Conservation (phyloP, 1,139 yeast genomes). For the Debaryomyces fabryi region DNA sequence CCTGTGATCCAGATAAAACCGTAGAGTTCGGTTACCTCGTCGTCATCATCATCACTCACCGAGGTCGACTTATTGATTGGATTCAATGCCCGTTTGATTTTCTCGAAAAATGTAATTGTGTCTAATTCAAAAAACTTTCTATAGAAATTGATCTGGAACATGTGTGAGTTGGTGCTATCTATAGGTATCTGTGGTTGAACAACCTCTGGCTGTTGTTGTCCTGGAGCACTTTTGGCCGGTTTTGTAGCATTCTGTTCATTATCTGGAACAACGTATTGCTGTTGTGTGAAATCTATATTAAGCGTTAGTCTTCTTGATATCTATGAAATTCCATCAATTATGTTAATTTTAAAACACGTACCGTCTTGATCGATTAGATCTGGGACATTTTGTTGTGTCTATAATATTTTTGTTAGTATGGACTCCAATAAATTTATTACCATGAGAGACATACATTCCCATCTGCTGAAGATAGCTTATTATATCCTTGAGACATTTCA, state of each 20-base stretch:
- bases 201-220: conserved; percentile 17
- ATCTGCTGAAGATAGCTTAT: not conserved
- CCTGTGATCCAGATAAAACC: conserved; percentile 89
- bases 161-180: conserved; percentile 33
- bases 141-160: conserved; percentile 59
- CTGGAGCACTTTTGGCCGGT: not conserved
- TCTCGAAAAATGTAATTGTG: conserved; percentile 56
- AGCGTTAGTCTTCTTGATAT: not conserved
- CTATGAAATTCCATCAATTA: not conserved
- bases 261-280: conserved; percentile 8
- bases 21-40: conserved; percentile 62
- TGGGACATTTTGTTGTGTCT: not conserved
- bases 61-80: conserved; percentile 39
- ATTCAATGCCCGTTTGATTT: conserved; percentile 46
- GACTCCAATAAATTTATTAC: not conserved
- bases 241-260: conserved; percentile 9
- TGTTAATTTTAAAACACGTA: not conserved
- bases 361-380: conserved; percentile 6
- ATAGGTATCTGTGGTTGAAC: conserved; percentile 22
- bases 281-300: not conserved
- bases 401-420: not conserved
- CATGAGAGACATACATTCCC: conserved; percentile 1
- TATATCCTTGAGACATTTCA: conserved; percentile 5
- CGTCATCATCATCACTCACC: conserved; percentile 28
- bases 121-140: conserved; percentile 65